phyloP scores from a whole-genome alignment of 2,329 filamentous ascomycete species.

The Decorospora gaudefroyi region DNA sequence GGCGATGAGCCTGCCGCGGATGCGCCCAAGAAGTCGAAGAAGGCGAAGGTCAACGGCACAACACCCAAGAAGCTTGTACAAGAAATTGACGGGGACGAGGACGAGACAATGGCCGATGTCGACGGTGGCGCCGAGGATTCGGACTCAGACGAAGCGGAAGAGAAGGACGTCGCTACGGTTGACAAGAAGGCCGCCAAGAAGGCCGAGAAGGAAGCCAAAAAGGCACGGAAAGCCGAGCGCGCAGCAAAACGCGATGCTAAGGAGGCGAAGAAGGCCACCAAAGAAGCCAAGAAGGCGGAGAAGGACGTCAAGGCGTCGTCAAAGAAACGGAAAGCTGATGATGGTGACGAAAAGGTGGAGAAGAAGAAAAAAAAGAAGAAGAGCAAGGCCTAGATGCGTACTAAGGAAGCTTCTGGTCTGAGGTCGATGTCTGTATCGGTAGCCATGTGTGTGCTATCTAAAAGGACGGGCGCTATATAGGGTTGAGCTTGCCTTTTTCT shows the following conservation, averaged over 20 bases:
- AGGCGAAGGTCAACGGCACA: conserved; percentile 47
- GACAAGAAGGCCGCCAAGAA: conserved; percentile 49
- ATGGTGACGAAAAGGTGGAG: conserved; percentile 49
- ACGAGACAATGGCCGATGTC: conserved; percentile 47
- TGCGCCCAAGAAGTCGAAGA: conserved; percentile 55
- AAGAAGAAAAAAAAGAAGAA: conserved; percentile 71
- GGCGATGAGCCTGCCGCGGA: conserved; percentile 64
- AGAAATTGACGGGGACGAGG: conserved; percentile 53
- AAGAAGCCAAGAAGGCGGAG: conserved; percentile 61
- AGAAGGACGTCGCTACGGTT: conserved; percentile 40
- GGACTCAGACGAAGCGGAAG: conserved; percentile 44
- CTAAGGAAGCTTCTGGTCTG: not conserved
- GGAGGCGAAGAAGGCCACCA: conserved; percentile 58
- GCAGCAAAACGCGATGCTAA: conserved; percentile 48
- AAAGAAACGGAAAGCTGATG: conserved; percentile 52
- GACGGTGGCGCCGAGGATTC: conserved; percentile 45
- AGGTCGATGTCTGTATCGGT: conserved; percentile 12
- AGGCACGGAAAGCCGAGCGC: conserved; percentile 47
- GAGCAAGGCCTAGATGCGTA: conserved; percentile 47
- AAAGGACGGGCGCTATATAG: conserved; percentile 25
- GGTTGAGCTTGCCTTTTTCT: conserved; percentile 21
- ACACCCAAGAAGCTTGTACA: conserved; percentile 54
- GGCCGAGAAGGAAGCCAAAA: conserved; percentile 53
- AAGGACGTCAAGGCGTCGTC: conserved; percentile 57
- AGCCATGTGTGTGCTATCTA: conserved; percentile 19